Evolutionary conservation across 2,329 filamentous ascomycete species (phyloP), one percentile per base, ranked within the genome.

Genomic region (Hymenoscyphus infarciens): DNA sequence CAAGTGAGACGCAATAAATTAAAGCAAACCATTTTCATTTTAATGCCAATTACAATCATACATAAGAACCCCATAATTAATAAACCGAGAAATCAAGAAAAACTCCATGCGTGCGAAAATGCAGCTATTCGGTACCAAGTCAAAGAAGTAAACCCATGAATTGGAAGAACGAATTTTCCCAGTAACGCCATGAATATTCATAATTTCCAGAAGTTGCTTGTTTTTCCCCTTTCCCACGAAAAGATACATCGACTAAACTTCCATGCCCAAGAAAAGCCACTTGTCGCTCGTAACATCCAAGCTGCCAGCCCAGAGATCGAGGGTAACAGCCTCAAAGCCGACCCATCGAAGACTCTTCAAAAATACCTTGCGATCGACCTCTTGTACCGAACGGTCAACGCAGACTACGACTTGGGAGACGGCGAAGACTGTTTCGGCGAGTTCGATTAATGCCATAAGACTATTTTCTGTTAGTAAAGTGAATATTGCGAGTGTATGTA

Each of bases 311-410:
- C 92, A 97, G 69, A 86, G 83, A 69, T 92, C 88, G 53, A 97
- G 81, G 27, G 90, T 94, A 57, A 86, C 87, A 68, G 94, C 83
- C 73, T 91, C 90, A 74, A 97, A 97, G 61, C 93, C 93, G 67
- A 96, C 93, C 93, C 93, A 97, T 75, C 92, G 90, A 59, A 97
- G 83, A 72, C 92, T 93, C 75, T 89, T 91, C 72, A 89, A 86
- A 69, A 94, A 80, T 63, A 87, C 81, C 69, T 88, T 85, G 63
- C 84, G 80, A 66, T 90, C 86, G 63, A 83, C 78, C 29, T 82
- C 77, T 45, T 85, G 82, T 66, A 88, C 85, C 55, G 81, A 80
- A 67, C 92, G 89, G 75, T 94, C 91, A 66, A 96, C 82, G 76
- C 91, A 93, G 71, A 92, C 86, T 66, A 96, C 86, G 66, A 97